phyloP scores from a whole-genome alignment of 179 eudicot species.

The Nepenthes alata region DNA sequence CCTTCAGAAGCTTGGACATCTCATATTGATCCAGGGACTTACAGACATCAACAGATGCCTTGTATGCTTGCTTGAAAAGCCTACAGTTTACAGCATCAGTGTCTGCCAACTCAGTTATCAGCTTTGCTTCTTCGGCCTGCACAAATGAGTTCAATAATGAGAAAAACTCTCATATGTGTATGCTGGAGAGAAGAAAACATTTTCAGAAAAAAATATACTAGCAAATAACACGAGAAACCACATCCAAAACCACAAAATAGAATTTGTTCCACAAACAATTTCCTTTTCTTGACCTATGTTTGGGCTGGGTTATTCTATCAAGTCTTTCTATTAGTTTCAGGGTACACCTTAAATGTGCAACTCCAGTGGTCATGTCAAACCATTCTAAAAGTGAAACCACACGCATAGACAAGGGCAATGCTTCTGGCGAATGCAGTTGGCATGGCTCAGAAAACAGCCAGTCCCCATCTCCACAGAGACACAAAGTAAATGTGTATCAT shows the following conservation, averaged over 20 bases:
- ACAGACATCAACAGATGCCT: slow-evolving; percentile 53
- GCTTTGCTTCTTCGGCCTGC: slow-evolving; percentile 85
- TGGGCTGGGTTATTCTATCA: too few relatives aligned
- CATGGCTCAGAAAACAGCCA: too few relatives aligned
- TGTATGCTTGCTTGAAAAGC: slow-evolving; percentile 71
- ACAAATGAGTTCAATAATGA: slow-evolving; percentile 1
- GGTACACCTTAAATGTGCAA: too few relatives aligned
- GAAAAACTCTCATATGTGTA: not conserved
- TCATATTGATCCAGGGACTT: slow-evolving; percentile 71
- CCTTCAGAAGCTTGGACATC: slow-evolving; percentile 67
- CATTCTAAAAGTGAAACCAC: too few relatives aligned
- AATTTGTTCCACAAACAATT: too few relatives aligned
- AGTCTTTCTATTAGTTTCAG: too few relatives aligned
- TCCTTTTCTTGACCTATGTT: too few relatives aligned
- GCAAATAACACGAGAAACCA: not conserved
- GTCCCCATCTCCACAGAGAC: too few relatives aligned
- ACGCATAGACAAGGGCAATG: too few relatives aligned
- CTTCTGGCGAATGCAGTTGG: too few relatives aligned
- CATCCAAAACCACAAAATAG: not conserved
- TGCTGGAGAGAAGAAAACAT: not conserved
- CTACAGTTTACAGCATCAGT: slow-evolving; percentile 51
- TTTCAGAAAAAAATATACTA: not conserved
- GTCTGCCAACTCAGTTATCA: slow-evolving; percentile 67
- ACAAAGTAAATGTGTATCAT: too few relatives aligned
- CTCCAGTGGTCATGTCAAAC: too few relatives aligned